Evolutionary conservation across 208 protist species (phyloP).

Genomic region (Trypanosoma vivax): DNA sequence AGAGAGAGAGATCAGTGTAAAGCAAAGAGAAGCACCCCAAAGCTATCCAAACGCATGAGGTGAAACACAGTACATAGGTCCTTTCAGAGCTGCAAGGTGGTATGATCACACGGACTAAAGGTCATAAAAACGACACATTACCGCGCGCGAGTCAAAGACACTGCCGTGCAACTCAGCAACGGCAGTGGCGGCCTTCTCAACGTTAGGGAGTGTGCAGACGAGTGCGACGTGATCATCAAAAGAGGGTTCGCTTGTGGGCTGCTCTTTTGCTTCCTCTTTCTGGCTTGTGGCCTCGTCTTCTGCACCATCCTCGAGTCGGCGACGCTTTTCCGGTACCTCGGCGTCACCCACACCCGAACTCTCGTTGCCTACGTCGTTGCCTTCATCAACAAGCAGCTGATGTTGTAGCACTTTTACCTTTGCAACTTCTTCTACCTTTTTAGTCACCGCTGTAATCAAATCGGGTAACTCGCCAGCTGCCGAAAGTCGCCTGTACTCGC

Average conservation of each 20-base stretch:
- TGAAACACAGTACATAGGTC: not conserved
- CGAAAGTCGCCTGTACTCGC: conserved; percentile 11
- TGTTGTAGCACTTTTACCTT: conserved; percentile 27
- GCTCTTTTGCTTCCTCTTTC: conserved; percentile 2
- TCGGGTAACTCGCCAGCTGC: conserved; percentile 16
- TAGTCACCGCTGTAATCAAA: conserved; percentile 28
- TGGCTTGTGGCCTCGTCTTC: not conserved
- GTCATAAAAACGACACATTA: conserved; percentile 50
- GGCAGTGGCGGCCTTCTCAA: conserved; percentile 40
- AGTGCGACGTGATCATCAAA: conserved; percentile 69
- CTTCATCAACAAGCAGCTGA: conserved; percentile 41
- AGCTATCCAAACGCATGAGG: not conserved
- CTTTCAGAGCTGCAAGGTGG: not conserved
- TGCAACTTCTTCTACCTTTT: conserved; percentile 28
- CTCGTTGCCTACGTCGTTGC: not conserved
- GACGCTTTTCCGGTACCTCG: conserved; percentile 2
- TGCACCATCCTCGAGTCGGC: not conserved
- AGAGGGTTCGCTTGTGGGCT: not conserved
- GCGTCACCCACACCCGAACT: not conserved
- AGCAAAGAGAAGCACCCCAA: not conserved
- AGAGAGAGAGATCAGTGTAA: not conserved
- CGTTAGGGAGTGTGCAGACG: conserved; percentile 35
- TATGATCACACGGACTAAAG: conserved; percentile 6
- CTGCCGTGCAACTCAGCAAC: conserved; percentile 57
- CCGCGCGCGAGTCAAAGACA: conserved; percentile 42